Evolutionary conservation across 306 rosid species (phyloP), one percentile per base, ranked within the genome.

Genomic region (Vachellia pachyceras): DNA sequence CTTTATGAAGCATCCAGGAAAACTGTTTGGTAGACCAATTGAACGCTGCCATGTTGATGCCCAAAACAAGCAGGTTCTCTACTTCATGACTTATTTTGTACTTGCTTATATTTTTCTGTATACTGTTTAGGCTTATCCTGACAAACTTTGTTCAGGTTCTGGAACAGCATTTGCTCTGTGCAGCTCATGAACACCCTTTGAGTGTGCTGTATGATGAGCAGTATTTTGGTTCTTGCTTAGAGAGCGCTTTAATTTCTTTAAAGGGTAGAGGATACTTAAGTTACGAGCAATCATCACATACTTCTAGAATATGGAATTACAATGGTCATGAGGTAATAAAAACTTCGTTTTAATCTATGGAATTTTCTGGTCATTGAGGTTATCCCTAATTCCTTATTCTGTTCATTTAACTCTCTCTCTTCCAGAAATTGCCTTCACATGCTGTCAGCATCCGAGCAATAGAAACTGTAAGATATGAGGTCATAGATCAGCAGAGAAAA

Each of bases 21-120:
- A 90, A 74, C 94, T 93, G 77, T 95, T 95, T 91, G 98, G 87
- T 36, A 84, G 97, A 80, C 89, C 99, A 37, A 90, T 91, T 82
- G 98, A 95, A 82, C 88, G 98, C 86, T 95, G 99, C 86, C 96
- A 90, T 79, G 79, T 90, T 82, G 97, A 93, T 84, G 79, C 97
- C 84, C 87, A 89, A 82, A 93, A 91, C 89, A 90, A 89, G 79
- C 90, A 91, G 99, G 99, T 91, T 84, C 72, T 74, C 75, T 82
- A 20, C 77, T 75, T 74, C 23, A 79, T 39, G 77, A 23, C 70
- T 64, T 13, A 22, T 61, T 82, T 80, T 72, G 67, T 42, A 47
- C 23, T 54, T 71, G 75, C 61, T 41, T 75, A 45, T 81, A 6
- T 67, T 64, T 77, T 18, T 17, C 69, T 79, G 18, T 64, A 33